These are phyloP conservation scores for Thuidium tamariscinum DNA, from an alignment of 225 moss, liverwort and hornwort species.

Conservation along the genomic window DNA sequence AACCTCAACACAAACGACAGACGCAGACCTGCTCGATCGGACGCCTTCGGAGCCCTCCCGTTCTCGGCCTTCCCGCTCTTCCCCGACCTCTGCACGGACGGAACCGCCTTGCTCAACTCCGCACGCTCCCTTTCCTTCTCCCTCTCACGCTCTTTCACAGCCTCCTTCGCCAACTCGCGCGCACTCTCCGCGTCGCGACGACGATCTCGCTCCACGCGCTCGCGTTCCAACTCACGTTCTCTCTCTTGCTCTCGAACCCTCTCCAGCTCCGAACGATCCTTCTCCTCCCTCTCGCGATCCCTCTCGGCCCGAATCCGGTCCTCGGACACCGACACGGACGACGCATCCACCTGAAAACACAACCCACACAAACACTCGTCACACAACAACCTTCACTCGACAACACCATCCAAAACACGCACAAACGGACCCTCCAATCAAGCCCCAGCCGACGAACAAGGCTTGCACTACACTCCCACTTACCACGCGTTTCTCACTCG, in stretches of 20 bases:
- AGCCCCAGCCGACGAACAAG: background rate
- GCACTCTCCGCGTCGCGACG: conserved; percentile 20
- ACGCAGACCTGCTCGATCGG: conserved; percentile 43
- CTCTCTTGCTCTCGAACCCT: conserved; percentile 28
- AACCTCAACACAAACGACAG: background rate
- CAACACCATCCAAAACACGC: background rate
- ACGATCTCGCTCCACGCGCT: conserved; percentile 21
- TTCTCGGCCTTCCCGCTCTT: conserved; percentile 43
- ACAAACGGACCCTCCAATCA: background rate
- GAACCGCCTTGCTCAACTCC: conserved; percentile 27
- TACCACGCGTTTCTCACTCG: conserved; percentile 32
- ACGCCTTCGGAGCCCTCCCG: conserved; percentile 38
- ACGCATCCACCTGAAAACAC: conserved; percentile 34
- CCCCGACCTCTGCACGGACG: conserved; percentile 10
- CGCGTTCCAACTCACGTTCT: conserved; percentile 21
- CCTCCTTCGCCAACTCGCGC: conserved; percentile 20
- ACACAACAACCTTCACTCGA: background rate
- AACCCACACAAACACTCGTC: background rate
- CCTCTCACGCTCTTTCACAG: conserved; percentile 9
- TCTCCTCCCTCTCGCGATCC: conserved; percentile 31
- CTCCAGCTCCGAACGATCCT: conserved; percentile 20
- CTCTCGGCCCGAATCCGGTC: conserved; percentile 27
- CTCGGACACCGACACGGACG: background rate
- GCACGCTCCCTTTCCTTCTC: conserved; percentile 42
- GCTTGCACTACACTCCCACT: background rate